These are phyloP conservation scores for Chaetomiaceae sp. DNA, from an alignment of 2,329 filamentous ascomycete species.

Conservation along the genomic window DNA sequence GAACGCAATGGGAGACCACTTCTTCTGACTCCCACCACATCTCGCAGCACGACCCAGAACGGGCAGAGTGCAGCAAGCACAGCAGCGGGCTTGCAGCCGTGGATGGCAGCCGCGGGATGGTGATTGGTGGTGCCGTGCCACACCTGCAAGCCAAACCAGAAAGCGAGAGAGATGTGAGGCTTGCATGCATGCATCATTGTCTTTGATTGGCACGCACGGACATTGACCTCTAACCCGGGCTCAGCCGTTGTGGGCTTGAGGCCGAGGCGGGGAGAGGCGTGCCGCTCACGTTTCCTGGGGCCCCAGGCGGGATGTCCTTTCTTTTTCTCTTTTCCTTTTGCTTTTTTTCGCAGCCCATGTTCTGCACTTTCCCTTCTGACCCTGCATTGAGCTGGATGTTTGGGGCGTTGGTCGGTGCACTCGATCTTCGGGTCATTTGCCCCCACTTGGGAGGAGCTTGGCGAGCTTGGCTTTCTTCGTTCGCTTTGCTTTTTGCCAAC, in stretches of 20 bases:
- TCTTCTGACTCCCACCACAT: too few relatives aligned
- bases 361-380: too few relatives aligned
- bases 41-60: too few relatives aligned
- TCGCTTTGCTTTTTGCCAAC: background rate
- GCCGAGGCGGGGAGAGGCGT: background rate
- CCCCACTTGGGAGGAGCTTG: background rate
- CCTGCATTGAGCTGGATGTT: too few relatives aligned
- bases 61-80: background rate
- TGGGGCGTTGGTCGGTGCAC: constrained; percentile 3
- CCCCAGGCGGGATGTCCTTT: background rate
- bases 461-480: too few relatives aligned
- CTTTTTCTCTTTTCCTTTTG: background rate
- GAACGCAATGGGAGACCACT: too few relatives aligned
- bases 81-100: too few relatives aligned
- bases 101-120: too few relatives aligned
- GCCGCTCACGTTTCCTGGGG: constrained; percentile 1
- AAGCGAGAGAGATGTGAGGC: constrained; percentile 6
- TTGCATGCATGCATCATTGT: background rate
- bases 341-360: background rate
- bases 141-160: constrained; percentile 4
- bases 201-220: constrained; percentile 5
- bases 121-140: constrained; percentile 1
- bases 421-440: background rate
- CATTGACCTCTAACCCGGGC: background rate
- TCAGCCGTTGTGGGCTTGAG: background rate